phyloP scores from a whole-genome alignment of 176 grass and related monocot genomes.

The Rhipidocladum racemiflorum region DNA sequence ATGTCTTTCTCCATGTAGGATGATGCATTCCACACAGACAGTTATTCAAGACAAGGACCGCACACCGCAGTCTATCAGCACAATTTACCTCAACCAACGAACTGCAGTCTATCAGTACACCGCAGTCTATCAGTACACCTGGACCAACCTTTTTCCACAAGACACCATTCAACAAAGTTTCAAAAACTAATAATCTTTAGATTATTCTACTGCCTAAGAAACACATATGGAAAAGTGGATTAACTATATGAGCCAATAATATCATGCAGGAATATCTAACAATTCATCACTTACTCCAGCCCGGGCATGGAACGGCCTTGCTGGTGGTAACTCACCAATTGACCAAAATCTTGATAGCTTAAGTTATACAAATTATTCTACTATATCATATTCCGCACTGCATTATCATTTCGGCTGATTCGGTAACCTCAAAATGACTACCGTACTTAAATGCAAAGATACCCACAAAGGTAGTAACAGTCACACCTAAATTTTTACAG shows the following conservation, averaged over 20 bases:
- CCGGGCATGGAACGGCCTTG: background rate
- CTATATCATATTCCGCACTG: background rate
- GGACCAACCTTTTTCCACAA: background rate
- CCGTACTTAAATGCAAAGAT: background rate
- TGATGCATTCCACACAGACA: background rate
- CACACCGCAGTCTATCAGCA: background rate
- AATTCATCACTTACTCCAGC: background rate
- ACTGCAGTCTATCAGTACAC: background rate
- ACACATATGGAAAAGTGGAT: background rate
- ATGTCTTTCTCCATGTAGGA: background rate
- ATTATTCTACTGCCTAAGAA: background rate
- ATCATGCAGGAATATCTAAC: background rate
- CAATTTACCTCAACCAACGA: background rate
- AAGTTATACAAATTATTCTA: constrained; percentile 1
- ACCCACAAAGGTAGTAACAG: background rate
- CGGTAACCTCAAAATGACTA: background rate
- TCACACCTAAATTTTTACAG: background rate
- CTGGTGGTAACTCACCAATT: background rate
- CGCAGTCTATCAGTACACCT: background rate
- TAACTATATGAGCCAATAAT: background rate
- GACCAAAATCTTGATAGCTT: background rate
- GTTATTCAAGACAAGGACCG: background rate
- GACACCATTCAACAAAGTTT: background rate
- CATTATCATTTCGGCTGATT: background rate
- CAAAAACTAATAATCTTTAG: background rate